Base-by-base conservation (phyloP, 345 rosid genomes). In the Rhodamnia rubescens region DNA sequence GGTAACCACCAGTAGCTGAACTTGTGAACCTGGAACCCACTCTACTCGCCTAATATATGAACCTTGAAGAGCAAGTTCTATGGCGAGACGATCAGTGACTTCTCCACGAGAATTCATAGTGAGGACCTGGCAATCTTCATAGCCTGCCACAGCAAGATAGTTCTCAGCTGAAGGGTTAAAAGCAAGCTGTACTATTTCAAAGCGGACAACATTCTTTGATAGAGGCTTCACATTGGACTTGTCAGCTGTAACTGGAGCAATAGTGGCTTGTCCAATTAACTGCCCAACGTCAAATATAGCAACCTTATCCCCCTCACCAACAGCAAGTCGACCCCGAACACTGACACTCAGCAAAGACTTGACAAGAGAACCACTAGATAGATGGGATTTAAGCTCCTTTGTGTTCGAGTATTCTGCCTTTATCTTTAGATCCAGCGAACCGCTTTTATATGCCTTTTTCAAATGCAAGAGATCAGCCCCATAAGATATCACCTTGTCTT, bases 271-370 rank as follows among this genome's bases (percentile, higher is more conserved):
- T 87, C 98, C 97, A 87, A 97, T 94, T 87, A 97, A 90, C 92
- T 94, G 98, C 83, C 96, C 98, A 91, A 90, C 96, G 90, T 97
- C 99, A 87, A 94, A 97, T 87, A 97, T 93, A 88, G 99, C 93
- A 88, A 97, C 99, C 93, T 94, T 97, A 90, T 97, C 99, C 88
- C 99, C 99, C 92, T 97, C 99, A 88, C 99, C 99, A 90, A 97
- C 99, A 88, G 98, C 99, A 87, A 97, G 98, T 90, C 96, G 96
- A 85, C 99, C 99, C 84, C 99, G 95, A 90, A 87, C 90, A 90
- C 93, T 94, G 81, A 96, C 98, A 89, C 98, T 96, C 80, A 97
- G 96, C 93, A 97, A 92, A 57, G 99, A 97, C 91, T 97, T 97
- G 87, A 92, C 95, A 64, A 97, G 95, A 86, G 97, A 95, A 85